Evolutionary conservation across 2,329 filamentous ascomycete genomes (phyloP), one percentile per base, ranked within the genome.

Genomic region (Fusarium floridanum): DNA sequence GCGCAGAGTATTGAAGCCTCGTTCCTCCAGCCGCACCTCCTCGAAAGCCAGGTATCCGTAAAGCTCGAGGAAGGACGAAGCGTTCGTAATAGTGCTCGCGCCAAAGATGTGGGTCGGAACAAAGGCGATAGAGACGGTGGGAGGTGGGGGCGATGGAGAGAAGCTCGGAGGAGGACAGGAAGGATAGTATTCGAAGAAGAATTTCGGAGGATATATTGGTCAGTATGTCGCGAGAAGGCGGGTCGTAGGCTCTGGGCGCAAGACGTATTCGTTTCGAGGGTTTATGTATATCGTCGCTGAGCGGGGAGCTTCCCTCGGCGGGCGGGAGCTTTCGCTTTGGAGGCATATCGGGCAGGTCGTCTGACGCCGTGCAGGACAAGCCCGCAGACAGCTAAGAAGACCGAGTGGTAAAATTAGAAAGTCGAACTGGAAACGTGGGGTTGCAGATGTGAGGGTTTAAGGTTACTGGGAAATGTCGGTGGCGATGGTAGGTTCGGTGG

Each of bases 71-170:
- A 39, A 94, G 89, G 34, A 98, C 94, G 83, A 97, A 98, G 72
- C 93, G 92, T 29, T 91, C 88, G 83, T 97, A 98, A 84, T 98
- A 99, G 60, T 95, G 90, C 16, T 89, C 89, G 82, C 96, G 97
- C 97, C 97, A 99, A 66, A 98, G 85, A 81, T 98, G 95, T 1
- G 93, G 93, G 82, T 98, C 97, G 64, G 89, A 88, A 9, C 94
- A 89, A 20, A 98, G 88, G 43, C 87, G 87, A 76, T 91, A 87
- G 79, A 97, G 93, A 68, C 93, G 94, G 64, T 85, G 90, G 2
- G 95, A 98, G n/a, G 95, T 87, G 64, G 91, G 85, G 7, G 87
- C 85, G 39, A 89, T 86, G 62, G 86, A 85, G 63, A 95, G 87
- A 10, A 98, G 88, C 32, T 92, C 89, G 9, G 88, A 84, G 34